Percentiles rank a stretch among this genome's conserved stretches.
phyloP scores from a whole-genome alignment of 1,284 basidiomycete species.

The Rhodotorula sp. region DNA sequence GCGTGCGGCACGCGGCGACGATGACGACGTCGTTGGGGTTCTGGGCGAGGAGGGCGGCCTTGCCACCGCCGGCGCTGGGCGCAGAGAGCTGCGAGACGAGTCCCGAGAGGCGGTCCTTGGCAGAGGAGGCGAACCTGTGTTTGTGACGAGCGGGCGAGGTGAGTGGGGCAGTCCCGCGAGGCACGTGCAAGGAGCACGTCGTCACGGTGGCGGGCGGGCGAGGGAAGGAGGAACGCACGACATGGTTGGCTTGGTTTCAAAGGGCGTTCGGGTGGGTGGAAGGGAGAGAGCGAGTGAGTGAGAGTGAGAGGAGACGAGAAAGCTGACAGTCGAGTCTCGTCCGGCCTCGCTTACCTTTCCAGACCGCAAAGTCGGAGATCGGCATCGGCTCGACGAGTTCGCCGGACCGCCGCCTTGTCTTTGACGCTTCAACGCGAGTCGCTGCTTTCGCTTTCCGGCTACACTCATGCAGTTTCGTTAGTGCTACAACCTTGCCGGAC shows the following conservation, averaged over 20 bases:
- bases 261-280: neutral
- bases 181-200: neutral
- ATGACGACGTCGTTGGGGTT: constrained; percentile 84
- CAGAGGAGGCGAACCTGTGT: constrained; percentile 9
- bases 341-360: neutral
- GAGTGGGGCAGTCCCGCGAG: neutral
- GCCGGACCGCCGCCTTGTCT: too few relatives aligned
- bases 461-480: too few relatives aligned
- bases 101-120: constrained; percentile 28
- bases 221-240: neutral
- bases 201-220: neutral
- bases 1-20: constrained; percentile 76
- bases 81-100: constrained; percentile 31
- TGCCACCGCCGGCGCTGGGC: constrained; percentile 47
- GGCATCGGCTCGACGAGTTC: too few relatives aligned
- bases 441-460: too few relatives aligned
- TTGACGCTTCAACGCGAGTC: too few relatives aligned
- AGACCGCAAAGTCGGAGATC: too few relatives aligned
- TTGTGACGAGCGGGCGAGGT: neutral
- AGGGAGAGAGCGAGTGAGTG: too few relatives aligned
- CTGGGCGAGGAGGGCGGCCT: constrained; percentile 58
- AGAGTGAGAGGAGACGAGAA: neutral
- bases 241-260: neutral
- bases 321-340: neutral
- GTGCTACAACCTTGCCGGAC: too few relatives aligned